A percentile compares a stretch with the other conserved stretches of the same genome.
phyloP scores from a whole-genome alignment of 1,284 basidiomycete genomes.

The Thelephora terrestris region DNA sequence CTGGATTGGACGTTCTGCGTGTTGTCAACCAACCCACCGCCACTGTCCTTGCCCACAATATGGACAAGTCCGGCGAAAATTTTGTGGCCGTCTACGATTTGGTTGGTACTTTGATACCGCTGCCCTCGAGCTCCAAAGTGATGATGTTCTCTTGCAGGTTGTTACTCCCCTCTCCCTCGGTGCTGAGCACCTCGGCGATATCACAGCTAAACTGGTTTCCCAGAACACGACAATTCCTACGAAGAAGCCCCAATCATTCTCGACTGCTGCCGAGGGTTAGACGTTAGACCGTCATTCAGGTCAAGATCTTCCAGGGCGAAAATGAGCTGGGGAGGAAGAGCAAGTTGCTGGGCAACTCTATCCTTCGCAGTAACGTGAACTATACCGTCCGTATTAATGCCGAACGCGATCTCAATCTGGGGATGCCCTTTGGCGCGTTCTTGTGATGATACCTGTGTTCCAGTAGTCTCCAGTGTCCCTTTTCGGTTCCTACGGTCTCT shows the following conservation, averaged over 20 bases:
- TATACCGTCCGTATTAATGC: no score
- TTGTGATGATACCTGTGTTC: no score
- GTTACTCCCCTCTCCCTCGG: slow-evolving; percentile 93
- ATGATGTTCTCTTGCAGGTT: slow-evolving; percentile 92
- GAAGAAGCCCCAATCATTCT: slow-evolving; percentile 99
- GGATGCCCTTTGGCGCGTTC: no score
- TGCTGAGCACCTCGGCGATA: slow-evolving; percentile 97
- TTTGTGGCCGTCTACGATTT: slow-evolving; percentile 97
- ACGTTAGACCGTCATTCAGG: slow-evolving; percentile 94
- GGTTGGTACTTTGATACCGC: slow-evolving; percentile 98
- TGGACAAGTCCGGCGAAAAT: slow-evolving; percentile 75
- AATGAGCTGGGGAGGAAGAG: slow-evolving; percentile 96
- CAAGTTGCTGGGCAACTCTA: slow-evolving; percentile 98
- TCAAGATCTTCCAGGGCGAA: slow-evolving; percentile 98
- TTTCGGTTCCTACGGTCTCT: no score
- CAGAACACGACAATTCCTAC: slow-evolving; percentile 99
- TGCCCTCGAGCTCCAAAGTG: slow-evolving; percentile 97
- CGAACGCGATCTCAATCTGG: no score
- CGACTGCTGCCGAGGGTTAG: slow-evolving; percentile 94
- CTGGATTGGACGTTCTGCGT: slow-evolving; percentile 93
- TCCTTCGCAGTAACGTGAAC: no score
- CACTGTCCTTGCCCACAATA: slow-evolving; percentile 93
- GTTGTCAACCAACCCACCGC: slow-evolving; percentile 99
- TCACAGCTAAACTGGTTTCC: slow-evolving; percentile 94
- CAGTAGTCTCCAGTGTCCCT: no score